Evolutionary conservation across 495 filamentous ascomycete genomes (phyloP).

Genomic region (Cryomyces minteri): DNA sequence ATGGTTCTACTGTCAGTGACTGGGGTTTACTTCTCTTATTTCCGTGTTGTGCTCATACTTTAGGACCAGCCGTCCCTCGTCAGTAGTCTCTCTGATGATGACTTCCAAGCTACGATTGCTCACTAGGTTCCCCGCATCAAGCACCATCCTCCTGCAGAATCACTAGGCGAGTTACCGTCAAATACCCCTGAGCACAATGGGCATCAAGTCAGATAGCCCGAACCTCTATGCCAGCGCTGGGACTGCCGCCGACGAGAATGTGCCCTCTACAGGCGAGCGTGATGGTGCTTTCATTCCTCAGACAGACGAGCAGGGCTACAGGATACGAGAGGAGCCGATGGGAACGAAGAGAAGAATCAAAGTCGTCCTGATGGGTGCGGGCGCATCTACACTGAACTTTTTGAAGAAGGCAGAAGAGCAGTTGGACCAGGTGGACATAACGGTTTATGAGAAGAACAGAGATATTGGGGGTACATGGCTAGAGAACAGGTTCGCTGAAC

Average conservation of each 20-base stretch:
- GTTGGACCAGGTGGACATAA: conserved; percentile 19
- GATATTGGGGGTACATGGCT: conserved; percentile 27
- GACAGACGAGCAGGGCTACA: conserved; percentile 17
- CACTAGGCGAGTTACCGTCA: too few relatives aligned
- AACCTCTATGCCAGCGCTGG: conserved; percentile 6
- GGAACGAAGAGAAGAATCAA: conserved; percentile 17
- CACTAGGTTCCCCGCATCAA: too few relatives aligned
- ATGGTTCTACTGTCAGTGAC: too few relatives aligned
- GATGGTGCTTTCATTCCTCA: conserved; percentile 9
- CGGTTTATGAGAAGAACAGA: conserved; percentile 27
- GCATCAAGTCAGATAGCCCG: neutral
- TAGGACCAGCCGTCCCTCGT: too few relatives aligned
- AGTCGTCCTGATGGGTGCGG: conserved; percentile 25
- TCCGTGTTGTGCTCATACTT: too few relatives aligned
- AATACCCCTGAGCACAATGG: too few relatives aligned
- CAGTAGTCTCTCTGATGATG: too few relatives aligned
- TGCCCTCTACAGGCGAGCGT: conserved; percentile 10
- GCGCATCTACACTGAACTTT: conserved; percentile 22
- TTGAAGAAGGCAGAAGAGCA: conserved; percentile 21
- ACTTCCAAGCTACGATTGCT: too few relatives aligned
- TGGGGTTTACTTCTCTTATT: too few relatives aligned
- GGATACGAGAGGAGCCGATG: conserved; percentile 22
- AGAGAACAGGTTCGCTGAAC: conserved; percentile 13
- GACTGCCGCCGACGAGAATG: conserved; percentile 6
- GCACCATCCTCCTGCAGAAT: too few relatives aligned